These are phyloP conservation scores for Solanum ahanhuiri DNA, from an alignment of 257 asterid species.

Conservation along the genomic window DNA sequence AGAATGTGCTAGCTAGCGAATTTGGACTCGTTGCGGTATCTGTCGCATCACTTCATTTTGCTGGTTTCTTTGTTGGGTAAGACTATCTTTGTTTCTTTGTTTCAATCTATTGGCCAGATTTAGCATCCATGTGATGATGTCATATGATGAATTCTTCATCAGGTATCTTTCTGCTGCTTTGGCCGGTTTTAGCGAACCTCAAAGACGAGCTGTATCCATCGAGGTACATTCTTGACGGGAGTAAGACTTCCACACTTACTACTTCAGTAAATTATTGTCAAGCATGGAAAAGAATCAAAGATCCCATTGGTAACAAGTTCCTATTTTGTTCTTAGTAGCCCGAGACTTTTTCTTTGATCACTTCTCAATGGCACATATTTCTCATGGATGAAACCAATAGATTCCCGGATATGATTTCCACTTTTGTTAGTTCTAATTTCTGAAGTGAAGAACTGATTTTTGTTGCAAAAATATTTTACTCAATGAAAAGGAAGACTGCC, in stretches of 20 bases:
- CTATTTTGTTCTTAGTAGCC: neutral
- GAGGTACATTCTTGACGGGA: slow-evolving; percentile 34
- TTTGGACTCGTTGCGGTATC: slow-evolving; percentile 57
- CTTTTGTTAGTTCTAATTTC: neutral
- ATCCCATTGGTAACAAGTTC: neutral
- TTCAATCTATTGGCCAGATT: neutral
- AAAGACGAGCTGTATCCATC: slow-evolving; percentile 82
- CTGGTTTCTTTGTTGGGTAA: slow-evolving; percentile 93
- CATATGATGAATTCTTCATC: slow-evolving; percentile 1
- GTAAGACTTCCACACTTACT: neutral
- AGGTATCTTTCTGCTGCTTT: slow-evolving; percentile 70
- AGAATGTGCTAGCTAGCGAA: slow-evolving; percentile 47
- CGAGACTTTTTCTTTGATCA: neutral
- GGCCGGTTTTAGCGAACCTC: slow-evolving; percentile 72
- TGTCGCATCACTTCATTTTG: slow-evolving; percentile 56
- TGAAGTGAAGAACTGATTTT: neutral
- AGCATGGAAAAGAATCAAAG: neutral
- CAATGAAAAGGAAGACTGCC: neutral
- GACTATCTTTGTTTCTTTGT: neutral
- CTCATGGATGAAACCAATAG: neutral
- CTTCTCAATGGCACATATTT: neutral
- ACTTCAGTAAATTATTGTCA: neutral
- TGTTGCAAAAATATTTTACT: neutral
- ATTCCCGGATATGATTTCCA: neutral
- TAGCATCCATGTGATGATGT: neutral